A percentile compares a stretch with the other conserved stretches of the same genome.
These are phyloP conservation scores for Eimeria brunetti DNA, from an alignment of 169 alveolate genomes.

Conservation along the genomic window DNA sequence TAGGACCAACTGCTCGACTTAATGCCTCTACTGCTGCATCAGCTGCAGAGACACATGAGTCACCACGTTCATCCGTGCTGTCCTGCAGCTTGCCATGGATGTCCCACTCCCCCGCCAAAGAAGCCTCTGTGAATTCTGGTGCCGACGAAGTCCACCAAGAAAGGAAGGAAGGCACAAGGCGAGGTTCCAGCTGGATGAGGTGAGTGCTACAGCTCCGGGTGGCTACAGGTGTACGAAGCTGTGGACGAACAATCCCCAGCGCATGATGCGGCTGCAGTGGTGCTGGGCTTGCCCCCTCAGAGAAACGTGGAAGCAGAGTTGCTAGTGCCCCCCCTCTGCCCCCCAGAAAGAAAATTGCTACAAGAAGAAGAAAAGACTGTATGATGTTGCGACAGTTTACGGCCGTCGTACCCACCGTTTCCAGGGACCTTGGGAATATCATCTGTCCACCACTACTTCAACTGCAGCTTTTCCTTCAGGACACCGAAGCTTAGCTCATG, in stretches of 20 bases:
- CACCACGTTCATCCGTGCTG: not conserved
- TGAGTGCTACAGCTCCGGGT: not conserved
- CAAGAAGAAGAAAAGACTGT: not conserved
- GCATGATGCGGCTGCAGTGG: not conserved
- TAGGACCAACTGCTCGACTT: constrained; percentile 44
- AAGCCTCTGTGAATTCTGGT: constrained; percentile 44
- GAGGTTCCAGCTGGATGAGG: not conserved
- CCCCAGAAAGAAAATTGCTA: not conserved
- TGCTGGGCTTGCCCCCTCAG: not conserved
- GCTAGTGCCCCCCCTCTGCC: constrained; percentile 1
- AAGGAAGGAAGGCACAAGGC: constrained; percentile 7
- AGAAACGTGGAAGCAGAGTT: not conserved
- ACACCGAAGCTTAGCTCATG: not conserved
- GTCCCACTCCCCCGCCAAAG: constrained; percentile 39
- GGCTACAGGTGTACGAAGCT: not conserved
- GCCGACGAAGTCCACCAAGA: constrained; percentile 41
- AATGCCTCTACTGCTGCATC: constrained; percentile 30
- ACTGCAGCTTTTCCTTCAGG: not conserved
- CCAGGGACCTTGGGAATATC: not conserved
- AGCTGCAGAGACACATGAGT: constrained; percentile 1
- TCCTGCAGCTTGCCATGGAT: constrained; percentile 21
- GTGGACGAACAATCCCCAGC: not conserved
- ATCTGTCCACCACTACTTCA: constrained; percentile 12
- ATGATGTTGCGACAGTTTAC: not conserved
- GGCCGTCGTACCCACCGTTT: not conserved